Evolutionary conservation across 768 basidiomycete species (phyloP).

Genomic region (Tulasnella sp.): DNA sequence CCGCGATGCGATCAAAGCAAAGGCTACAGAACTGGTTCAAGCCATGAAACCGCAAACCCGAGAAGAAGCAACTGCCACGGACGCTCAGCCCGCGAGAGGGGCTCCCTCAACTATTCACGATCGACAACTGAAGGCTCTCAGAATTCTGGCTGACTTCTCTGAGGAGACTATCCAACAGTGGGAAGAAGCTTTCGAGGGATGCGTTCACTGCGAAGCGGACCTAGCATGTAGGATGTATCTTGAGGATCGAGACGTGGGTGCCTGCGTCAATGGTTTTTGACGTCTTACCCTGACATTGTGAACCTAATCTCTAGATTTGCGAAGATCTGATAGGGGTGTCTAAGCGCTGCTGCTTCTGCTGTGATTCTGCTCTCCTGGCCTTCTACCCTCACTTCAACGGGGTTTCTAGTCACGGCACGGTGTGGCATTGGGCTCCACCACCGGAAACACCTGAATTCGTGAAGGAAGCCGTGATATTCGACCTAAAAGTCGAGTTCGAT

Average conservation of each 20-base stretch:
- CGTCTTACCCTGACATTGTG: no score
- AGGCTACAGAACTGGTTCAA: neutral
- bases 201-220: neutral
- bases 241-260: neutral
- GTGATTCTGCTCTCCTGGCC: neutral
- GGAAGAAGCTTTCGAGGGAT: neutral
- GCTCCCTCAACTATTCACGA: neutral
- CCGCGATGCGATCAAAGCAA: neutral
- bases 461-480: neutral
- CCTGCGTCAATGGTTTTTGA: neutral
- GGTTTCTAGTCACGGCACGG: neutral
- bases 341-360: neutral
- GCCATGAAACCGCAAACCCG: neutral
- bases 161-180: neutral
- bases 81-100: neutral
- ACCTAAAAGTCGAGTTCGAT: neutral
- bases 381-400: neutral
- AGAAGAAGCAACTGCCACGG: neutral
- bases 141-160: neutral
- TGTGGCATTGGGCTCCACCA: neutral
- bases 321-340: neutral
- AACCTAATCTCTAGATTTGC: neutral
- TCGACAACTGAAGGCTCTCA: neutral
- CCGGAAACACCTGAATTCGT: neutral
- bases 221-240: neutral